A percentile compares a stretch with the other conserved stretches of the same genome.
These are phyloP conservation scores for Schizophyllum commune DNA, from an alignment of 1,284 basidiomycete species.

Conservation along the genomic window DNA sequence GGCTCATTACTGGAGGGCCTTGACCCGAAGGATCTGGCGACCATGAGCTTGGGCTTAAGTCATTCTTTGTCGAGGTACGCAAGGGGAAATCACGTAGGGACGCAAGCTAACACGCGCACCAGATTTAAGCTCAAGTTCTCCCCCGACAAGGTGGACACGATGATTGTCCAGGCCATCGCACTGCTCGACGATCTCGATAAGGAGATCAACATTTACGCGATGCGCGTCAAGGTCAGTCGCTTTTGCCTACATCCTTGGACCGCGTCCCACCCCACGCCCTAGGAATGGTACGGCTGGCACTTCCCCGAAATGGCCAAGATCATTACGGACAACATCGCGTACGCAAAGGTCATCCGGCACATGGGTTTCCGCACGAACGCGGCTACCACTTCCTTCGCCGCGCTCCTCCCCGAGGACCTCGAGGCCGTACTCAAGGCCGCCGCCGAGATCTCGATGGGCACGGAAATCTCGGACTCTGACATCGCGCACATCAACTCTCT, in stretches of 20 bases:
- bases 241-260: slow-evolving; percentile 4
- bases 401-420: slow-evolving; percentile 92
- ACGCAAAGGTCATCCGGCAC: slow-evolving; percentile 83
- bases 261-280: slow-evolving; percentile 10
- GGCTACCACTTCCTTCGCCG: slow-evolving; percentile 75
- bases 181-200: slow-evolving; percentile 98
- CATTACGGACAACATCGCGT: slow-evolving; percentile 93
- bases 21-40: slow-evolving; percentile 93
- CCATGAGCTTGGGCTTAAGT: slow-evolving; percentile 95
- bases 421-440: slow-evolving; percentile 89
- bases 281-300: slow-evolving; percentile 99
- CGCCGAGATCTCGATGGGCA: slow-evolving; percentile 97
- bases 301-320: slow-evolving; percentile 99
- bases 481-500: slow-evolving; percentile 92
- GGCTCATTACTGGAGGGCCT: slow-evolving; percentile 82
- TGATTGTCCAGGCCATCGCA: slow-evolving; percentile 99
- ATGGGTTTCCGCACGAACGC: slow-evolving; percentile 98
- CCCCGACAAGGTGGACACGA: slow-evolving; percentile 98
- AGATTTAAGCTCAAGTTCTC: slow-evolving; percentile 99
- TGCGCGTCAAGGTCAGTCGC: slow-evolving; percentile 85
- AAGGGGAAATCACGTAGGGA: neutral
- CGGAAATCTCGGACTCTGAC: slow-evolving; percentile 94
- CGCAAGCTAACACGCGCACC: neutral
- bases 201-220: slow-evolving; percentile 98
- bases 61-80: slow-evolving; percentile 87